phyloP scores from a whole-genome alignment of 768 basidiomycete genomes.

The Tricholoma matsutake region DNA sequence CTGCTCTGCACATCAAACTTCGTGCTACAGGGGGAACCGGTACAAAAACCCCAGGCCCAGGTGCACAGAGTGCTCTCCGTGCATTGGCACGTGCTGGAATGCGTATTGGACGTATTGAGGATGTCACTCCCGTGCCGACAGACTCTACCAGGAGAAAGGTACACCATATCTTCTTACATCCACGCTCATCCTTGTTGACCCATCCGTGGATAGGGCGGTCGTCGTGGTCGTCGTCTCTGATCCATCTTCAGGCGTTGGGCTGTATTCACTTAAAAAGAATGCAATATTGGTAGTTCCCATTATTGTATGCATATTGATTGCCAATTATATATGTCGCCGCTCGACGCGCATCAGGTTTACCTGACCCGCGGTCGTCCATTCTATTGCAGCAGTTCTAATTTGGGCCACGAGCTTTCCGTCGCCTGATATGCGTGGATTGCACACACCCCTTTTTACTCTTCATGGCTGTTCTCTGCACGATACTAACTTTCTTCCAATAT shows the following conservation, averaged over 20 bases:
- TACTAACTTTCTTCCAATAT: too few relatives aligned
- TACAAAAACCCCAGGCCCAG: slow-evolving; percentile 98
- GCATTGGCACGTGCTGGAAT: slow-evolving; percentile 98
- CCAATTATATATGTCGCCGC: slow-evolving; percentile 70
- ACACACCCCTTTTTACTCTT: too few relatives aligned
- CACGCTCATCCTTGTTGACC: neutral
- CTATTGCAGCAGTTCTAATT: slow-evolving; percentile 8
- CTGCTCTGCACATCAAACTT: slow-evolving; percentile 98
- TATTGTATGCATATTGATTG: slow-evolving; percentile 26
- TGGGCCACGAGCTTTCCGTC: neutral
- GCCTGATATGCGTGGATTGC: too few relatives aligned
- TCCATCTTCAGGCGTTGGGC: slow-evolving; percentile 16
- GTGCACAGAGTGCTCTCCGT: slow-evolving; percentile 96
- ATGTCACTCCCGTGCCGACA: slow-evolving; percentile 96
- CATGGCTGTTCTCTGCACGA: too few relatives aligned
- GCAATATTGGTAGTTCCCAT: slow-evolving; percentile 15
- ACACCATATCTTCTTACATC: slow-evolving; percentile 10
- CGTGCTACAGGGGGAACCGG: slow-evolving; percentile 98
- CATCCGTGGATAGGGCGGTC: slow-evolving; percentile 73
- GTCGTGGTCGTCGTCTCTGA: slow-evolving; percentile 95
- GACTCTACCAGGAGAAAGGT: slow-evolving; percentile 98
- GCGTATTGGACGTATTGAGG: slow-evolving; percentile 97
- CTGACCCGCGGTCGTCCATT: slow-evolving; percentile 79
- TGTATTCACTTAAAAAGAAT: slow-evolving; percentile 2
- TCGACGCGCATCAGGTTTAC: slow-evolving; percentile 82